Conservation (phyloP, 2,329 filamentous ascomycete genomes). For the Ophiostoma triangulosporum region DNA sequence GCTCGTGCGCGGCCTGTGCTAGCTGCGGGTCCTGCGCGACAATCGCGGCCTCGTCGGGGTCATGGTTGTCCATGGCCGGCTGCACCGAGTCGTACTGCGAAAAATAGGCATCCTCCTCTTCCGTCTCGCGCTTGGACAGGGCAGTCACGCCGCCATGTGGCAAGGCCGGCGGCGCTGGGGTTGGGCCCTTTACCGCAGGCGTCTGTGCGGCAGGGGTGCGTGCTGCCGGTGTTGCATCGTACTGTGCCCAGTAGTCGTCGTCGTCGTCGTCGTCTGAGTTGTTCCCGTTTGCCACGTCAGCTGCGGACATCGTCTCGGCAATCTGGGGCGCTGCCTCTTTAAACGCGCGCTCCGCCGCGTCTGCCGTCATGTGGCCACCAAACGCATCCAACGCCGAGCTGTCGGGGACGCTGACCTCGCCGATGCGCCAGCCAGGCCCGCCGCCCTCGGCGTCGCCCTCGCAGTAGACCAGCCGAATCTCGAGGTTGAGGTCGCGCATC, state of each 20-base stretch:
- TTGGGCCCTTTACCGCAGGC: slow-evolving; percentile 46
- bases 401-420: slow-evolving; percentile 52
- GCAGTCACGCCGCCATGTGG: slow-evolving; percentile 12
- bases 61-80: slow-evolving; percentile 66
- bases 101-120: slow-evolving; percentile 58
- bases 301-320: too few relatives aligned
- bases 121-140: slow-evolving; percentile 16
- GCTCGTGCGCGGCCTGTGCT: slow-evolving; percentile 12
- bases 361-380: slow-evolving; percentile 36
- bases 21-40: slow-evolving; percentile 22
- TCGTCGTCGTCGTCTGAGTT: slow-evolving; percentile 62
- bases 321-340: neutral
- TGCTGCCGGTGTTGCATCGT: slow-evolving; percentile 48
- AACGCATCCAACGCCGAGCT: slow-evolving; percentile 41
- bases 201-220: slow-evolving; percentile 35
- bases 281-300: slow-evolving; percentile 19
- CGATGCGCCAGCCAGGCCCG: slow-evolving; percentile 55
- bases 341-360: slow-evolving; percentile 48
- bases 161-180: slow-evolving; percentile 39
- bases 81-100: slow-evolving; percentile 66
- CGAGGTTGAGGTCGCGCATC: slow-evolving; percentile 43
- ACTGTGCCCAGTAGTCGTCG: slow-evolving; percentile 68
- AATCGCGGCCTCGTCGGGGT: slow-evolving; percentile 51
- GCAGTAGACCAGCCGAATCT: slow-evolving; percentile 58
- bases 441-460: slow-evolving; percentile 47